Conservation (phyloP, 108 stramenopile species). For the Cyclotella baltica region DNA sequence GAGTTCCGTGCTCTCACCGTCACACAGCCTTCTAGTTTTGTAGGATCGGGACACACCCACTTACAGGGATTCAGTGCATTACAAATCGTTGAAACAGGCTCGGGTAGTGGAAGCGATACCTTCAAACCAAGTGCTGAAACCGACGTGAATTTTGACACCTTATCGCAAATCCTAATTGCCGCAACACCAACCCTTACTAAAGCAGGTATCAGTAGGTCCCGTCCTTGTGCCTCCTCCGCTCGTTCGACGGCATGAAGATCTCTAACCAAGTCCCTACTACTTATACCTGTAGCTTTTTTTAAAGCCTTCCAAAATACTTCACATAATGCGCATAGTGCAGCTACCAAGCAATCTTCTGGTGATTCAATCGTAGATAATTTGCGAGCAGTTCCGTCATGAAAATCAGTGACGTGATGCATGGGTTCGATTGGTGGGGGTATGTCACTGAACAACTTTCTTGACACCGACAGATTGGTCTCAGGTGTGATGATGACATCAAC, state of each 20-base stretch:
- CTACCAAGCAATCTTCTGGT: conserved; percentile 20
- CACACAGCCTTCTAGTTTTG: conserved; percentile 8
- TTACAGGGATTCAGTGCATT: conserved; percentile 23
- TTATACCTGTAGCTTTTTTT: no score
- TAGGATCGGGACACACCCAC: conserved; percentile 21
- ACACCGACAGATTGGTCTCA: conserved; percentile 24
- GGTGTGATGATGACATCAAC: conserved; percentile 35
- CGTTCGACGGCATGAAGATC: no score
- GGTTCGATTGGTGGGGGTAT: conserved; percentile 26
- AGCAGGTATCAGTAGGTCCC: no score
- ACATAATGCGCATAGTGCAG: conserved; percentile 18
- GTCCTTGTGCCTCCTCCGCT: no score
- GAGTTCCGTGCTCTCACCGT: no score
- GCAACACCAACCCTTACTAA: no score
- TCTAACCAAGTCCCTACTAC: no score
- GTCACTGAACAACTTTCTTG: conserved; percentile 14
- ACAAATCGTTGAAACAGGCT: background rate
- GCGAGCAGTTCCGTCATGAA: background rate
- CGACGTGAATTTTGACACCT: no score
- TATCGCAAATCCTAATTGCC: no score
- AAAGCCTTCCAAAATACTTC: conserved; percentile 12
- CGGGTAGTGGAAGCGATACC: no score
- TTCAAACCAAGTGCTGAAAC: no score
- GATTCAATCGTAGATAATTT: no score
- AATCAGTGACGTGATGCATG: background rate